Evolutionary conservation across 169 alveolate genomes (phyloP).

Genomic region (Amoebophrya sp.): DNA sequence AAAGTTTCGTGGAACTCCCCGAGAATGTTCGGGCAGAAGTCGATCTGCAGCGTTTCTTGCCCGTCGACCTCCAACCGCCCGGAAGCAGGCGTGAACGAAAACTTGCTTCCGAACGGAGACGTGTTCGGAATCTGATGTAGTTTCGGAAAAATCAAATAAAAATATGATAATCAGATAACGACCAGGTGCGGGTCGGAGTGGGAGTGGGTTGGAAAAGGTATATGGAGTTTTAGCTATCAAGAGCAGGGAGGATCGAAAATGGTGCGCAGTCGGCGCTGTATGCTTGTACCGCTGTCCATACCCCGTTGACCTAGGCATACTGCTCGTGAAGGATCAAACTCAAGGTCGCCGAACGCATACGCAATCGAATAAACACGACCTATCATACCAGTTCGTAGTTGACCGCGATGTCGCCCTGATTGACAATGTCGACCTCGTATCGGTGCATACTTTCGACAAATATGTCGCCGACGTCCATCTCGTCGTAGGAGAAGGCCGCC

Average conservation of each 20-base stretch:
- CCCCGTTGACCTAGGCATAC: too few relatives aligned
- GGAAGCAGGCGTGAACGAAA: slow-evolving; percentile 61
- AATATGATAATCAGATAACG: too few relatives aligned
- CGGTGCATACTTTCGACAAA: slow-evolving; percentile 70
- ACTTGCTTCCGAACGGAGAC: slow-evolving; percentile 76
- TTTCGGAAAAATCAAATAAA: too few relatives aligned
- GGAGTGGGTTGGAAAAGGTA: too few relatives aligned
- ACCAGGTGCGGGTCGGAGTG: too few relatives aligned
- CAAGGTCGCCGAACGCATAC: too few relatives aligned
- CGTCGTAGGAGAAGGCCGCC: slow-evolving; percentile 73
- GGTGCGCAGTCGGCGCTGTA: too few relatives aligned
- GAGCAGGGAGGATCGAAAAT: too few relatives aligned
- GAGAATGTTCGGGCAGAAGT: slow-evolving; percentile 69
- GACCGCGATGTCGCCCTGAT: slow-evolving; percentile 45
- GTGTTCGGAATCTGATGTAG: slow-evolving; percentile 41
- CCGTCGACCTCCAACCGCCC: slow-evolving; percentile 77
- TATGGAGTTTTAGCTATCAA: too few relatives aligned
- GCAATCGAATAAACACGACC: too few relatives aligned
- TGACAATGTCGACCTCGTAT: slow-evolving; percentile 65
- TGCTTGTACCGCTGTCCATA: too few relatives aligned
- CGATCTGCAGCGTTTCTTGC: slow-evolving; percentile 62
- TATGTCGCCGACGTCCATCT: slow-evolving; percentile 79
- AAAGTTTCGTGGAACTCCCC: slow-evolving; percentile 87
- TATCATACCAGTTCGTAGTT: slow-evolving; percentile 31
- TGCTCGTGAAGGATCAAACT: too few relatives aligned